Evolutionary conservation across 768 basidiomycete species (phyloP).

Genomic region (Lactifluus rugatus): DNA sequence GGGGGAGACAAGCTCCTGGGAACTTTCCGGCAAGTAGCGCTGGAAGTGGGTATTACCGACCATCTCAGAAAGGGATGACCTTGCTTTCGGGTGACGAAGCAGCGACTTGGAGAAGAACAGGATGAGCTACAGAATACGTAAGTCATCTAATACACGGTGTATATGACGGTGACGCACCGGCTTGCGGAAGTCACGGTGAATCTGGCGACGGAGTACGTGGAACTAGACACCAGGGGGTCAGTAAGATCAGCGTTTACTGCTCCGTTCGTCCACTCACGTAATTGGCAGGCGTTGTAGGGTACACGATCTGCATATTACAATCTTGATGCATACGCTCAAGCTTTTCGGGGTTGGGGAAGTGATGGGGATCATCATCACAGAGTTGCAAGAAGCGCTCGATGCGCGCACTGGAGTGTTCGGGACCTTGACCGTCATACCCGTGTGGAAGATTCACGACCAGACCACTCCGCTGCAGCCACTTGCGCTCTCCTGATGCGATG

Average conservation of each 20-base stretch:
- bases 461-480: slow-evolving; percentile 93
- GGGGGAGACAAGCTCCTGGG: slow-evolving; percentile 60
- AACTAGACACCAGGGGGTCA: slow-evolving; percentile 39
- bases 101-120: slow-evolving; percentile 96
- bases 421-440: slow-evolving; percentile 97
- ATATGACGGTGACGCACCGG: slow-evolving; percentile 47
- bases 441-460: slow-evolving; percentile 85
- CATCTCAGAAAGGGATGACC: slow-evolving; percentile 84
- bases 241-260: slow-evolving; percentile 12
- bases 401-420: slow-evolving; percentile 93
- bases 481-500: slow-evolving; percentile 93
- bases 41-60: slow-evolving; percentile 82
- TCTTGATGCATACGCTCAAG: slow-evolving; percentile 95
- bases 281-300: slow-evolving; percentile 94
- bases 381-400: slow-evolving; percentile 96
- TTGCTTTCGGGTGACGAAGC: slow-evolving; percentile 87
- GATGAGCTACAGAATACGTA: slow-evolving; percentile 48
- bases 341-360: slow-evolving; percentile 83
- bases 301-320: slow-evolving; percentile 98
- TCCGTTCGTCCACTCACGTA: slow-evolving; percentile 44
- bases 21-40: slow-evolving; percentile 84
- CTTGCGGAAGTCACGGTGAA: slow-evolving; percentile 97
- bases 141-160: background rate
- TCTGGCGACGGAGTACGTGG: slow-evolving; percentile 95
- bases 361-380: slow-evolving; percentile 91